A percentile compares a stretch with the other conserved stretches of the same genome.
These are phyloP conservation scores for Hemileccinum rubropunctum DNA, from an alignment of 768 basidiomycete species.

Conservation along the genomic window DNA sequence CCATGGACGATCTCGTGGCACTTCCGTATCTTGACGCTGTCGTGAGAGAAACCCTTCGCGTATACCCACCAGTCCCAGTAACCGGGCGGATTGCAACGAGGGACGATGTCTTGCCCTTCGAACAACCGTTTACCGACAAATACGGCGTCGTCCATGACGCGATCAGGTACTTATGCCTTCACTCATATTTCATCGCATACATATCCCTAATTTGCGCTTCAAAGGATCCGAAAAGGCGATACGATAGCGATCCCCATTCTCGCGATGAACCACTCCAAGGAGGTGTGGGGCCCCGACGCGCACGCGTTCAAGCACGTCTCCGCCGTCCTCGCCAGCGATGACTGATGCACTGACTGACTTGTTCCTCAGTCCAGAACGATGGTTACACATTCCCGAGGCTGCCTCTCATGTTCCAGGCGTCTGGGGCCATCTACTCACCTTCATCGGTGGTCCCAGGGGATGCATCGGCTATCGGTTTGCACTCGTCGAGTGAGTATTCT, in stretches of 20 bases:
- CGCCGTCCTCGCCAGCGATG: neutral
- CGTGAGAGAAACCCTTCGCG: no score
- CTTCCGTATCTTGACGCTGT: conserved; percentile 71
- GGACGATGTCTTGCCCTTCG: conserved; percentile 54
- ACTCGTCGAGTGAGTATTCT: conserved; percentile 46
- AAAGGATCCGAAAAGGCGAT: conserved; percentile 45
- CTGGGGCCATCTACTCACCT: conserved; percentile 57
- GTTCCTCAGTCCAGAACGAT: conserved; percentile 57
- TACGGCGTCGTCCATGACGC: conserved; percentile 40
- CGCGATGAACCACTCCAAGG: conserved; percentile 48
- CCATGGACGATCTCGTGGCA: conserved; percentile 65
- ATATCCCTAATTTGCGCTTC: neutral
- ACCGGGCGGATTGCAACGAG: conserved; percentile 44
- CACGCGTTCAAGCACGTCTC: conserved; percentile 52
- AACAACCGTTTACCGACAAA: conserved; percentile 42
- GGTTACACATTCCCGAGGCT: conserved; percentile 47
- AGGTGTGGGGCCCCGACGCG: conserved; percentile 64
- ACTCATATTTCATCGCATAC: neutral
- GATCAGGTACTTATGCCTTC: conserved; percentile 34
- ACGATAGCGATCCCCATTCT: conserved; percentile 50
- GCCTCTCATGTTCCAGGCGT: conserved; percentile 52
- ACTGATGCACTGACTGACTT: neutral
- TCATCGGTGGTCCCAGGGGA: conserved; percentile 53
- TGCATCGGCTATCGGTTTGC: conserved; percentile 49
- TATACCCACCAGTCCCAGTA: conserved; percentile 49